Percentiles rank a stretch among this genome's conserved stretches.
These are phyloP conservation scores for Coemansia sp. DNA, from an alignment of 192 early-diverging fungal species.

Conservation along the genomic window DNA sequence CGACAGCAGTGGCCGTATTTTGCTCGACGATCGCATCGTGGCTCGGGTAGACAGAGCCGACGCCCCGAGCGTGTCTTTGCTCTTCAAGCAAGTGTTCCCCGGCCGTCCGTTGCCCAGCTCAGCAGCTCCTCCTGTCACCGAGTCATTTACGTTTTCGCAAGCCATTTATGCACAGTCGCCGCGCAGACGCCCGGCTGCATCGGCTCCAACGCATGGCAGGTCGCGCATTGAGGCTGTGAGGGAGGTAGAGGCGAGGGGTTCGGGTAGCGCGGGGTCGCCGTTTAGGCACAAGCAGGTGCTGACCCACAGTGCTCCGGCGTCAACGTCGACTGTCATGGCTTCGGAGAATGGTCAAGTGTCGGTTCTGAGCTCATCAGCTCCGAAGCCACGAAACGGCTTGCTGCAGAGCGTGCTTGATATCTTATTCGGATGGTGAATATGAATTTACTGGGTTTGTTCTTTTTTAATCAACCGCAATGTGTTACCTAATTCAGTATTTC, in stretches of 20 bases:
- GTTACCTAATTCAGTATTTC: not conserved
- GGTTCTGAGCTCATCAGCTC: conserved; percentile 12
- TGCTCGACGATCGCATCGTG: conserved; percentile 29
- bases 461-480: not conserved
- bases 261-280: conserved; percentile 18
- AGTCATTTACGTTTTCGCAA: conserved; percentile 24
- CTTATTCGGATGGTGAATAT: conserved; percentile 42
- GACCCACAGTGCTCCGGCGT: not conserved
- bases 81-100: conserved; percentile 42
- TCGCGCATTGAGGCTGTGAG: conserved; percentile 13
- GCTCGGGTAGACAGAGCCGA: conserved; percentile 26
- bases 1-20: conserved; percentile 26
- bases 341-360: conserved; percentile 11
- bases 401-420: conserved; percentile 48
- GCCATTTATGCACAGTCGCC: conserved; percentile 45
- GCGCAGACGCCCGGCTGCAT: conserved; percentile 17
- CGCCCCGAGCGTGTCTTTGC: conserved; percentile 15
- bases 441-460: not conserved
- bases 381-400: conserved; percentile 48
- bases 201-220: not conserved
- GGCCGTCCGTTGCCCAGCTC: conserved; percentile 25
- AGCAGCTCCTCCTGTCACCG: conserved; percentile 13
- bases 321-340: conserved; percentile 13
- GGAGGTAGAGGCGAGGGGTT: conserved; percentile 6
- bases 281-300: conserved; percentile 21